These are phyloP conservation scores for Aspergillus cejpii DNA, from an alignment of 2,329 filamentous ascomycete species.

Conservation along the genomic window DNA sequence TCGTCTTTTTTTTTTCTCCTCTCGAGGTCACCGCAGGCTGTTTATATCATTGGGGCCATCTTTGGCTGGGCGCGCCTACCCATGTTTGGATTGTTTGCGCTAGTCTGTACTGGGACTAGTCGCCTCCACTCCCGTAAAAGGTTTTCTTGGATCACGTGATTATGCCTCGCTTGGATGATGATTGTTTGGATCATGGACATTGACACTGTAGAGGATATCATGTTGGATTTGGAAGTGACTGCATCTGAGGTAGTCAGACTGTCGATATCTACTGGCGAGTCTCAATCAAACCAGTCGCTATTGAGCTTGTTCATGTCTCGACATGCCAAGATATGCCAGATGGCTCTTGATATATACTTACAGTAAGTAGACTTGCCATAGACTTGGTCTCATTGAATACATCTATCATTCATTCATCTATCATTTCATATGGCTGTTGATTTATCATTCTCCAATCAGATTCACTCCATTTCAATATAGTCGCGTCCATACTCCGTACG, in stretches of 20 bases:
- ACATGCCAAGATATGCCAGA: constrained; percentile 35
- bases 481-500: background rate
- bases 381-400: no score
- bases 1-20: constrained; percentile 4
- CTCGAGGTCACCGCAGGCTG: constrained; percentile 43
- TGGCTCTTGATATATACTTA: constrained; percentile 16
- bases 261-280: no score
- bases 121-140: constrained; percentile 20
- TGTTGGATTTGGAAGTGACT: no score
- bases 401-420: background rate
- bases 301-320: constrained; percentile 10
- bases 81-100: constrained; percentile 35
- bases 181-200: background rate
- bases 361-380: no score
- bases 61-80: constrained; percentile 36
- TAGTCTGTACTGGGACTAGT: constrained; percentile 27
- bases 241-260: no score
- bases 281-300: background rate
- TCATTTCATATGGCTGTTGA: background rate
- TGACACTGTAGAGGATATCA: no score
- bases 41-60: constrained; percentile 44
- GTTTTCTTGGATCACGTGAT: constrained; percentile 27
- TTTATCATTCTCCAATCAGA: constrained; percentile 4
- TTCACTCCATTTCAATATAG: background rate
- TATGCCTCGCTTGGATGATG: constrained; percentile 5